Evolutionary conservation across 129 eudicot species (phyloP).

Genomic region (Helichrysum umbraculigerum): DNA sequence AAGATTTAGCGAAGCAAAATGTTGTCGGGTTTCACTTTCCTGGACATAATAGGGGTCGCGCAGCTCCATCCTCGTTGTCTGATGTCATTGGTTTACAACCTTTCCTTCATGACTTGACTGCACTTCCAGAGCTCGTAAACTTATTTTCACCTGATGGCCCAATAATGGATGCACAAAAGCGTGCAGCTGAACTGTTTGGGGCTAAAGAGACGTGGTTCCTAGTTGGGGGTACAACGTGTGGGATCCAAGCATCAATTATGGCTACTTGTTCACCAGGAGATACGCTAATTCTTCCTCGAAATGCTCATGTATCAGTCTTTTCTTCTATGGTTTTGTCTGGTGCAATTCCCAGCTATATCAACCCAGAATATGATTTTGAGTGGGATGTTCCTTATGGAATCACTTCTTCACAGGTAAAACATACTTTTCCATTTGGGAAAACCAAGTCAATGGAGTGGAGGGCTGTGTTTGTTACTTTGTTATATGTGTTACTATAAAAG

Average conservation of each 20-base stretch:
- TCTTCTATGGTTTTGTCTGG: constrained; percentile 1
- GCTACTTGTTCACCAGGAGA: constrained; percentile 1
- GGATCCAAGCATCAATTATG: not conserved
- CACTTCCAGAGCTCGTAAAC: not conserved
- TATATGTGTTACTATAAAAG: too few relatives aligned
- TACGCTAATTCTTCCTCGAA: not conserved
- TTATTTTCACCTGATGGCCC: not conserved
- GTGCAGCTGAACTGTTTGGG: constrained; percentile 2
- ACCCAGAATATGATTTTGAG: not conserved
- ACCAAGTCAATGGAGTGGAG: too few relatives aligned
- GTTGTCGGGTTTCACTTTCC: not conserved
- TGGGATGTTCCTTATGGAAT: constrained; percentile 1
- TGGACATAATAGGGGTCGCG: not conserved
- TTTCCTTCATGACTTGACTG: not conserved
- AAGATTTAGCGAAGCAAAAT: not conserved
- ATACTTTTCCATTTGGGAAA: too few relatives aligned
- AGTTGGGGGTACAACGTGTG: not conserved
- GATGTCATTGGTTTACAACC: not conserved
- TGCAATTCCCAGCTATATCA: not conserved
- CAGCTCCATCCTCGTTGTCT: not conserved
- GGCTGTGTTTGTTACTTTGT: too few relatives aligned
- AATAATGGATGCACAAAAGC: not conserved
- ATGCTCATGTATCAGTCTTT: not conserved
- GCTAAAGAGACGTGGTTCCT: not conserved
- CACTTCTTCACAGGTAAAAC: not conserved